Evolutionary conservation across 1,284 basidiomycete genomes (phyloP).

Genomic region (Cutaneotrichosporon sp.): DNA sequence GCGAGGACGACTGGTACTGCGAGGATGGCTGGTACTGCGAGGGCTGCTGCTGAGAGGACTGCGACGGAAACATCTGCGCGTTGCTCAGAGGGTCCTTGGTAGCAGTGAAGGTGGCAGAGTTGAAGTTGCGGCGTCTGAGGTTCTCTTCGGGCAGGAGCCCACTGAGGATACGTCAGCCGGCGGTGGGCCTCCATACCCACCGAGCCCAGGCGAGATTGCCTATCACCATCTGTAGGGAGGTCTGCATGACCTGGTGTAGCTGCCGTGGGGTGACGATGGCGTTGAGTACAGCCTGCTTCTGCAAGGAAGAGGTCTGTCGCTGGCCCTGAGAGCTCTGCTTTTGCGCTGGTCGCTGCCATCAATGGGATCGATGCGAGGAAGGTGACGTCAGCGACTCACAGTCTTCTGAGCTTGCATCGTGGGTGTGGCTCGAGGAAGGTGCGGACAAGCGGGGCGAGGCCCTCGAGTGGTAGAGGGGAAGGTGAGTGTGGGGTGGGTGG

Average conservation of each 20-base stretch:
- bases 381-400: background rate
- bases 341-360: background rate
- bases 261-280: background rate
- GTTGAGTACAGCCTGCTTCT: background rate
- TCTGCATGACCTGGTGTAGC: background rate
- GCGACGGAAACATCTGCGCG: background rate
- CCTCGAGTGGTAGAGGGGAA: too few species aligned
- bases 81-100: background rate
- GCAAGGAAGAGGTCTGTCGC: too few species aligned
- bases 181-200: background rate
- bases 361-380: too few species aligned
- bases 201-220: constrained; percentile 3
- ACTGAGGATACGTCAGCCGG: background rate
- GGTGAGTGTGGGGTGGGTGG: too few species aligned
- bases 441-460: too few species aligned
- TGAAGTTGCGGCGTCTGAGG: background rate
- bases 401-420: background rate
- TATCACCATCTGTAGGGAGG: background rate
- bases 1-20: too few species aligned
- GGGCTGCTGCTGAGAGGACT: too few species aligned
- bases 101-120: background rate
- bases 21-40: too few species aligned
- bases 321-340: background rate
- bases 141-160: background rate
- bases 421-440: too few species aligned